A percentile compares a stretch with the other conserved stretches of the same genome.
Evolutionary conservation across 148 eudicot genomes (phyloP).

Genomic region (Persicaria tinctoria): DNA sequence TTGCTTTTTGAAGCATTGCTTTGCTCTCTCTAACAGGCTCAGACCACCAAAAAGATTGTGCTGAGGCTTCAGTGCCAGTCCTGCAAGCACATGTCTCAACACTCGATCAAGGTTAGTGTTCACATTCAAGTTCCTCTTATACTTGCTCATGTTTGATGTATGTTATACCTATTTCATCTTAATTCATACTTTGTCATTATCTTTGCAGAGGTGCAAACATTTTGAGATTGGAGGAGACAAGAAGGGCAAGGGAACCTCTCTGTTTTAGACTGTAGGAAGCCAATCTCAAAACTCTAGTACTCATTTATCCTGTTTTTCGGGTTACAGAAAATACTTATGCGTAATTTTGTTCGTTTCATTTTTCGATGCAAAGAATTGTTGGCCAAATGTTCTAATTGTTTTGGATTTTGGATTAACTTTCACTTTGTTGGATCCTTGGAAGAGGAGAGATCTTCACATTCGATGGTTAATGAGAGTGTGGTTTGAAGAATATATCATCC

Average conservation of each 20-base stretch:
- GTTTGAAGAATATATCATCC: no score
- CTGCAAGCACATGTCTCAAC: conserved; percentile 52
- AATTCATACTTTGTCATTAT: not conserved
- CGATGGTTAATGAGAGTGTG: no score
- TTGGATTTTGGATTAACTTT: no score
- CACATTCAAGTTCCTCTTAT: not conserved
- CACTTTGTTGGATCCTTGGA: no score
- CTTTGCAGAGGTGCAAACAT: conserved; percentile 41
- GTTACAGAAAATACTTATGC: not conserved
- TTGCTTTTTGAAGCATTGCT: not conserved
- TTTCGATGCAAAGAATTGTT: not conserved
- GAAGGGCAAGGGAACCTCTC: conserved; percentile 39
- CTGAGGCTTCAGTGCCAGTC: conserved; percentile 52
- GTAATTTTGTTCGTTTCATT: not conserved
- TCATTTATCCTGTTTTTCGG: conserved; percentile 2
- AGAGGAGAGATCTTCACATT: no score
- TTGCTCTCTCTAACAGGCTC: conserved; percentile 21
- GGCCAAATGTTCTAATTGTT: no score
- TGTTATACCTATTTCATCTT: not conserved
- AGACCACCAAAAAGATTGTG: conserved; percentile 53
- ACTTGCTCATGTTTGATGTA: not conserved
- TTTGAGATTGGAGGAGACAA: conserved; percentile 45
- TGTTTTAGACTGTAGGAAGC: conserved; percentile 17
- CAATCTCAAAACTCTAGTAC: not conserved
- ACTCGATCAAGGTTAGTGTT: conserved; percentile 37